Evolutionary conservation across 768 basidiomycete genomes (phyloP).

Genomic region (Agaricus subrufescens): DNA sequence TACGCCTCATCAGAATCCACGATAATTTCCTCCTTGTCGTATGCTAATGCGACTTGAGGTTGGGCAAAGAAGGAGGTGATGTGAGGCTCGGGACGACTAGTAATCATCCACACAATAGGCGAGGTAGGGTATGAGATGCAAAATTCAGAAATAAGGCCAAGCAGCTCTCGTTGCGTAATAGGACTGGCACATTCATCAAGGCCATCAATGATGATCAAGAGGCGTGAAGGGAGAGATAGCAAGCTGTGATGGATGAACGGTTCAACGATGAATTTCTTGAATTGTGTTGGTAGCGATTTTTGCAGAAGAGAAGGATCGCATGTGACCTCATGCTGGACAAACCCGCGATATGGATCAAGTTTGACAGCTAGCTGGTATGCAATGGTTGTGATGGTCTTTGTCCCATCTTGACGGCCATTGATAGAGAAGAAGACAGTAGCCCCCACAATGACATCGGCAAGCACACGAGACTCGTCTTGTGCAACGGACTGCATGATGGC

Average conservation of each 20-base stretch:
- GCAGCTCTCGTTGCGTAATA: slow-evolving; percentile 11
- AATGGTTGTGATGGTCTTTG: slow-evolving; percentile 1
- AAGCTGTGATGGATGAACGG: neutral
- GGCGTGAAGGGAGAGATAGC: too few relatives aligned
- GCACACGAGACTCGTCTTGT: neutral
- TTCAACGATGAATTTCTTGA: slow-evolving; percentile 10
- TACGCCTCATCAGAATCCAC: too few relatives aligned
- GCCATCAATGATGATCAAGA: slow-evolving; percentile 17
- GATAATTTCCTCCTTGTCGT: neutral
- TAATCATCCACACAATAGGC: slow-evolving; percentile 19
- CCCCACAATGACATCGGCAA: neutral
- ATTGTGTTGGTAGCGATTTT: slow-evolving; percentile 10
- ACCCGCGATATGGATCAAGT: neutral
- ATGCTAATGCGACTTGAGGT: neutral
- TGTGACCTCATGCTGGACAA: slow-evolving; percentile 5
- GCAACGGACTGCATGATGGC: neutral
- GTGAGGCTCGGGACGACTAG: slow-evolving; percentile 23
- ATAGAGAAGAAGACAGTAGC: neutral
- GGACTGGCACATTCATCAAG: slow-evolving; percentile 20
- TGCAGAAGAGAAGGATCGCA: slow-evolving; percentile 5
- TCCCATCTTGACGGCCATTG: neutral
- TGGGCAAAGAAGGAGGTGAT: slow-evolving; percentile 12
- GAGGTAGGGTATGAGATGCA: neutral
- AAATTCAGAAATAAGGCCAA: slow-evolving; percentile 9
- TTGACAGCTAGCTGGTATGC: slow-evolving; percentile 17